Percentiles rank a stretch among this genome's conserved stretches.
These are phyloP conservation scores for Dillenia turbinata DNA, from an alignment of 164 flowering plant species.

Conservation along the genomic window DNA sequence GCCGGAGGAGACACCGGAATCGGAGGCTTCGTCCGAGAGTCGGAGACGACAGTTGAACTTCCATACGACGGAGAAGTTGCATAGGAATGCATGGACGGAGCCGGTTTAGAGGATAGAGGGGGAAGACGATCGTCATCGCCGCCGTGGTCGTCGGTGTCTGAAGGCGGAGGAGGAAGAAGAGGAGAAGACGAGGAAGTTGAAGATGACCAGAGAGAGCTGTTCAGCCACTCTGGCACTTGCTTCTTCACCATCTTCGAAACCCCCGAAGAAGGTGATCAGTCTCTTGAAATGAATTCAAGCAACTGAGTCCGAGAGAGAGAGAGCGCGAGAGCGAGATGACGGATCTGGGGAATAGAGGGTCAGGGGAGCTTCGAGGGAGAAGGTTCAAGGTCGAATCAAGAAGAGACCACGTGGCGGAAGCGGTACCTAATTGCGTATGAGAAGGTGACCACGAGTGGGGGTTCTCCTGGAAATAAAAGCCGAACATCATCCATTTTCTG, in stretches of 20 bases:
- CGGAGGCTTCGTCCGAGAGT: constrained; percentile 11
- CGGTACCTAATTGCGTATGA: too few species aligned
- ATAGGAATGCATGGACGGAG: constrained; percentile 8
- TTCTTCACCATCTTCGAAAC: constrained; percentile 48
- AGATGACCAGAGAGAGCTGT: constrained; percentile 91
- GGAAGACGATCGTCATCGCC: constrained; percentile 21
- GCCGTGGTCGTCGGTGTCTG: neutral
- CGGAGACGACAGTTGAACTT: neutral
- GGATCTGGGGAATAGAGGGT: too few species aligned
- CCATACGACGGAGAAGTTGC: neutral
- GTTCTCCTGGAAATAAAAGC: too few species aligned
- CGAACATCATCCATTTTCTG: too few species aligned
- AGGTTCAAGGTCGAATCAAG: too few species aligned
- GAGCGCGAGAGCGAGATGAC: too few species aligned
- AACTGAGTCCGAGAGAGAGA: too few species aligned
- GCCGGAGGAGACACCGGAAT: constrained; percentile 19
- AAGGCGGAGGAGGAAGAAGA: constrained; percentile 9
- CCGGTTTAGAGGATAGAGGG: constrained; percentile 10
- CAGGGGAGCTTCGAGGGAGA: too few species aligned
- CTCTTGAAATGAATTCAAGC: too few species aligned
- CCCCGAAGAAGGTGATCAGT: too few species aligned
- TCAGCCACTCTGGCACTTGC: constrained; percentile 89
- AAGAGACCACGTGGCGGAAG: too few species aligned
- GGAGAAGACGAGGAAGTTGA: constrained; percentile 32
- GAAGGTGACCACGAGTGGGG: too few species aligned